Evolutionary conservation across 1,284 basidiomycete species (phyloP), one percentile per base, ranked within the genome.

Genomic region (Tilletia walkeri): DNA sequence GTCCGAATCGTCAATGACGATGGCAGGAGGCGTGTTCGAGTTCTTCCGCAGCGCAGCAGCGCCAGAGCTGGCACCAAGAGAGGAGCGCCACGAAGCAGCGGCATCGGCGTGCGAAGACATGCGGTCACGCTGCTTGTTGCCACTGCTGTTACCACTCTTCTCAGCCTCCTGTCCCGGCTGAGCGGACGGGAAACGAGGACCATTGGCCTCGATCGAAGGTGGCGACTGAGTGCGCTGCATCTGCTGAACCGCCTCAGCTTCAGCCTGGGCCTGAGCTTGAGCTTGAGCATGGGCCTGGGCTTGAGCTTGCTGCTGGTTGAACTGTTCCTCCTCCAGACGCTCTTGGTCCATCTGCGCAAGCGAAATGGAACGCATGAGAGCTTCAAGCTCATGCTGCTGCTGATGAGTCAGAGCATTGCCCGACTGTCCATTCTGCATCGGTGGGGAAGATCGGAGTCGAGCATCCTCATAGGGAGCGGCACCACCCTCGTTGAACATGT

Each of bases 1-100:
- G 41, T 73, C 78, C 63, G 72, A 75, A 72, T 79, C 77, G 66
- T 80, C 78, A 48, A 78, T 79, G 45, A 78, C 78, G 38, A 78
- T 77, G 49, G 76, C 73, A 6, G 77, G 78, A 12, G 75, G 77
- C 70, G 74, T 69, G 66, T 75, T 72, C 59, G 59, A 63, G 59
- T 63, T 63, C 59, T 63, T 63, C 3, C 59, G 59, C 34, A 63
- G 59, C 16, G 59, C 59, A 16, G 59, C 59, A 6, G 38, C 59
- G 20, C 59, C 59, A 10, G 59, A 24, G 14, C 2, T 63, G 59
- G 59, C 59, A 38, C 59, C 59, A n/a, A 63, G 59, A 38, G 72
- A 75, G 36, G 75, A 75, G 6, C 75, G 75, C 70, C 72, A 73
- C 54, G 76, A 79, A 24, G 71, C 50, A 56, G 77, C 70, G 66